phyloP scores from a whole-genome alignment of 306 rosid species.

The Lathyrus tuberosus region DNA sequence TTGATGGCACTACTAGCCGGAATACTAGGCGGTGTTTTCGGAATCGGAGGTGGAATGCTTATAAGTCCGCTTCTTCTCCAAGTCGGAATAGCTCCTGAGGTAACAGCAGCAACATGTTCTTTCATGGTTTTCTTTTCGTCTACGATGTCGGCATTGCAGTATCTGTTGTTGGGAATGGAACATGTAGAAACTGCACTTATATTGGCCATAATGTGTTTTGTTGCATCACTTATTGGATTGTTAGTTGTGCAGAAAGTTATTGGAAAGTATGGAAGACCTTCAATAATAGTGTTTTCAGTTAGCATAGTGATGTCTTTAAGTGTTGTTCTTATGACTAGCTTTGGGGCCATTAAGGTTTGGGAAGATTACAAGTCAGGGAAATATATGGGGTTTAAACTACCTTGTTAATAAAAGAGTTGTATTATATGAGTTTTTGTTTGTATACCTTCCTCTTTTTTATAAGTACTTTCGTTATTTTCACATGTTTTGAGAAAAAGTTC shows the following conservation, averaged over 20 bases:
- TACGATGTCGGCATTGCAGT: constrained; percentile 83
- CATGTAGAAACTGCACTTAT: constrained; percentile 54
- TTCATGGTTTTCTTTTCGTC: constrained; percentile 97
- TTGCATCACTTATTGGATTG: constrained; percentile 73
- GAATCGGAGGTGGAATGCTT: constrained; percentile 96
- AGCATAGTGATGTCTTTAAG: constrained; percentile 77
- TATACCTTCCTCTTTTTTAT: not conserved
- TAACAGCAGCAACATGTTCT: constrained; percentile 87
- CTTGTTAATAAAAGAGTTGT: constrained; percentile 56
- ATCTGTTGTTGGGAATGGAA: constrained; percentile 75
- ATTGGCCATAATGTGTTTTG: constrained; percentile 62
- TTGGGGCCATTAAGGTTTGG: constrained; percentile 69
- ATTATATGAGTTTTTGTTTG: constrained; percentile 18
- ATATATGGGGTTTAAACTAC: constrained; percentile 81
- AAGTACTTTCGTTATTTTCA: not conserved
- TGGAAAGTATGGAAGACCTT: constrained; percentile 72
- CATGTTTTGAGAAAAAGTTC: not conserved
- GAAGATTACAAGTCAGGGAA: constrained; percentile 60
- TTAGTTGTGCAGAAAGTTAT: constrained; percentile 69
- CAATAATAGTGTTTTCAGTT: constrained; percentile 79
- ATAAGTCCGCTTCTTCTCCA: constrained; percentile 93
- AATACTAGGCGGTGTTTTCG: constrained; percentile 80
- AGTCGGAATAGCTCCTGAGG: constrained; percentile 81
- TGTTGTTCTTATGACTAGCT: constrained; percentile 74
- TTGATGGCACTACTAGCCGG: constrained; percentile 77